Conservation (phyloP, 2,329 filamentous ascomycete species). For the Apiospora saccharicola region DNA sequence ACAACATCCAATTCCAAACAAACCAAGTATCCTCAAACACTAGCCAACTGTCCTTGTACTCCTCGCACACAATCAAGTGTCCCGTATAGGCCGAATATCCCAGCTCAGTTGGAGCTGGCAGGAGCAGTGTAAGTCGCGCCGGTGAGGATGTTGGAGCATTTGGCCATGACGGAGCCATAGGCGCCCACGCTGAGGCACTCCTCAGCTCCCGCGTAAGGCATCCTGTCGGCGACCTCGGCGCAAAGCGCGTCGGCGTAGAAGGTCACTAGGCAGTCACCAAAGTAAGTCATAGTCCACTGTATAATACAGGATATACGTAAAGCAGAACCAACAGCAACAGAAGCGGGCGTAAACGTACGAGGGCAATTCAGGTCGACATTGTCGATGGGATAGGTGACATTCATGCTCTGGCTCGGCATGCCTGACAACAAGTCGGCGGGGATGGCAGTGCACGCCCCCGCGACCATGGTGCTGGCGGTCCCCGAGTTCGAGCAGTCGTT, state of each 20-base stretch:
- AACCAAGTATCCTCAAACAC: not conserved
- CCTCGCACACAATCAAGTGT: not conserved
- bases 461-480: not conserved
- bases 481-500: not conserved
- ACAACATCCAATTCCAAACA: not conserved
- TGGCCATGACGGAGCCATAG: constrained; percentile 1
- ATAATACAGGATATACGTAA: not conserved
- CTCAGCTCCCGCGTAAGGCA: not conserved
- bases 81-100: no score
- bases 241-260: constrained; percentile 8
- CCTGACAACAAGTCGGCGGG: not conserved
- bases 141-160: constrained; percentile 20
- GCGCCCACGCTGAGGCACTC: not conserved
- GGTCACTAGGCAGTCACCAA: not conserved
- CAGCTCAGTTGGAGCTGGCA: not conserved
- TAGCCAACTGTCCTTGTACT: not conserved
- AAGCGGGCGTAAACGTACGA: not conserved
- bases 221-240: not conserved
- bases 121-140: not conserved
- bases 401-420: not conserved
- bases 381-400: not conserved
- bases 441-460: not conserved
- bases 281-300: not conserved
- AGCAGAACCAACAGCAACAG: not conserved
- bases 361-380: constrained; percentile 10